Evolutionary conservation across 352 stramenopile species (phyloP), one percentile per base, ranked within the genome.

Genomic region (Phytophthora lateralis): DNA sequence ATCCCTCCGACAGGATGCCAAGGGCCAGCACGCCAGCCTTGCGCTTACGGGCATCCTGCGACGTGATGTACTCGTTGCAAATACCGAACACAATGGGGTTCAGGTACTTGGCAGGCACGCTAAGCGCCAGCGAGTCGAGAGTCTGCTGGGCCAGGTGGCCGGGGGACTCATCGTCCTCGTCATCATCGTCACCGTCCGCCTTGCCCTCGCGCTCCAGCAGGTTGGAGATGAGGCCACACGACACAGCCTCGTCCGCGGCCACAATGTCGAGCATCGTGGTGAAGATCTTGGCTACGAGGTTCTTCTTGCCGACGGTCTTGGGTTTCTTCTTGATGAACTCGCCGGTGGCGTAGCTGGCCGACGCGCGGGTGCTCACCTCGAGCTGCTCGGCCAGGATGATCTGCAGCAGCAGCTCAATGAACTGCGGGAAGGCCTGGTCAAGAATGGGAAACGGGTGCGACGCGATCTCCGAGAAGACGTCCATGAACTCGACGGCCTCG

Each of bases 1-100:
- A 98, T 50, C 96, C 97, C 78, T 99, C 97, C 37, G 96, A 97
- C 62, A 99, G 91, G 50, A 99, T 98, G 48, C 96, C 97, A 26
- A 99, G 79, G 27, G 95, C 83, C n/a, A 98, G 86, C 57, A 98
- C 95, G 51, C 96, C 97, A 44, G 97, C 97, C 76, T 99, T 99
- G 46, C 97, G 90, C 64, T 95, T 93, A 32, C 90, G 89, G 4
- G 92, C 70, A 49, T 98, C 83, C 14, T 86, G 71, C 42, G 86
- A 93, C 50, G 82, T 82, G 49, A 99, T 95, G 71, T 97, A 97
- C 47, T 97, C 83, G 58, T 88, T 91, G 61, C 82, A 93, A 21
- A 89, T 71, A 10, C 71, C 76, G 44, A 95, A 92, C 10, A 93
- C 83, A 8, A 91, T 76, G 17, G 53, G 56, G 68, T 93, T 92